Evolutionary conservation across 768 basidiomycete genomes (phyloP), one percentile per base, ranked within the genome.

Genomic region (Trametes cingulata): DNA sequence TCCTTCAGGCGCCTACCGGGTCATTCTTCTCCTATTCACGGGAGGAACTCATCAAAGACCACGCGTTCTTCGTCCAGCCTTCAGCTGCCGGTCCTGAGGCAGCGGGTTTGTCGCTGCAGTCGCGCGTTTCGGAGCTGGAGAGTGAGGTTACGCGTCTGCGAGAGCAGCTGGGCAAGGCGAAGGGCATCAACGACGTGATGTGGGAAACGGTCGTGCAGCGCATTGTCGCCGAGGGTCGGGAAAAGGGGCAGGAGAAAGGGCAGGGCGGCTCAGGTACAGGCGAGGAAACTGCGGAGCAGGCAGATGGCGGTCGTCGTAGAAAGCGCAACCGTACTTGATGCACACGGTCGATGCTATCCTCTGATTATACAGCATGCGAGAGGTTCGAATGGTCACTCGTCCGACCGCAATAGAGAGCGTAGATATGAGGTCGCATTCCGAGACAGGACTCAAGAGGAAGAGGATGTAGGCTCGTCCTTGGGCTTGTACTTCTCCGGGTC

Each of bases 181-280:
- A 94, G 69, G 85, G 88, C n/a, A 80, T 97, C 60, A 98, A 97
- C 67, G 93, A 97, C 68, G 80, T 82, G 52, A 96, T 97, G 88
- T 97, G 95, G 95, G 88, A 91, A 64, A 84, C 81, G 2, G 83
- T 94, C 1, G 89, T 95, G 27, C 86, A 89, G 64, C 81, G 76
- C 45, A 73, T 86, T 14, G 74, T 88, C 2, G 69, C 72, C n/a
- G 74, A 76, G 46, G 72, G 69, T 12, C 71, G 74, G 48, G 71
- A 72, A 40, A 71, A 73, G 64, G 61, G 63, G 35, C 51, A 46
- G 63, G 46, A 22, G 42, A 62, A 59, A 59, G 56, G 60, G 22
- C 60, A 41, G n/a, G 61, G 39, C 27, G 58, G 35, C 22, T 55
- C 8, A 1, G 50, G 37, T n/a, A 61, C 57, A 59, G 66, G 2